Percentiles rank a stretch among this genome's conserved stretches.
Evolutionary conservation across 2,329 filamentous ascomycete genomes (phyloP).

Genomic region (Aspergillaceae sp.): DNA sequence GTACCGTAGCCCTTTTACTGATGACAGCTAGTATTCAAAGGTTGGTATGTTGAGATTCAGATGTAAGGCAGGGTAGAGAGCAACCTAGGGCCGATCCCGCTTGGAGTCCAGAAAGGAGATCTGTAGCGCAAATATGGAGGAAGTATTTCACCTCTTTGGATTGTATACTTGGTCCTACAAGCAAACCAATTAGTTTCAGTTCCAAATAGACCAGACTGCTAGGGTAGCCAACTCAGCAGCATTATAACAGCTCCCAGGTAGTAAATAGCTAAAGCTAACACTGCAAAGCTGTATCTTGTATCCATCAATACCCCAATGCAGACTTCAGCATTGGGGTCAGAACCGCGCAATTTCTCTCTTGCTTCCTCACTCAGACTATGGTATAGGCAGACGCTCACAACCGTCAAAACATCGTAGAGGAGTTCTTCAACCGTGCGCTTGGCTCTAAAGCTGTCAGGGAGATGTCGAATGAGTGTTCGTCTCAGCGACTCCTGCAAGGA

Average conservation of each 20-base stretch:
- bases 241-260: neutral
- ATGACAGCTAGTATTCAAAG: no score
- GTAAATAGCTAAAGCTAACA: neutral
- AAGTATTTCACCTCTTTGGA: no score
- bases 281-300: neutral
- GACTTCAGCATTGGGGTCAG: neutral
- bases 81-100: no score
- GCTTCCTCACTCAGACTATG: neutral
- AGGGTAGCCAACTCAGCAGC: neutral
- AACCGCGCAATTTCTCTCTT: neutral
- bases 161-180: no score
- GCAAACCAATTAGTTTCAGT: no score
- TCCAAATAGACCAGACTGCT: no score
- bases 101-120: no score
- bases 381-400: neutral
- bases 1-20: no score
- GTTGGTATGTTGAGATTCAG: no score
- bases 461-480: neutral
- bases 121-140: no score
- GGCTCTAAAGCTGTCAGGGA: neutral
- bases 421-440: neutral
- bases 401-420: neutral
- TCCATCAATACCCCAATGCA: neutral
- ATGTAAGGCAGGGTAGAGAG: no score
- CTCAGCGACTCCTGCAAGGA: neutral